A percentile compares a stretch with the other conserved stretches of the same genome.
Evolutionary conservation across 129 eudicot species (phyloP).

Genomic region (Helianthus annuus): DNA sequence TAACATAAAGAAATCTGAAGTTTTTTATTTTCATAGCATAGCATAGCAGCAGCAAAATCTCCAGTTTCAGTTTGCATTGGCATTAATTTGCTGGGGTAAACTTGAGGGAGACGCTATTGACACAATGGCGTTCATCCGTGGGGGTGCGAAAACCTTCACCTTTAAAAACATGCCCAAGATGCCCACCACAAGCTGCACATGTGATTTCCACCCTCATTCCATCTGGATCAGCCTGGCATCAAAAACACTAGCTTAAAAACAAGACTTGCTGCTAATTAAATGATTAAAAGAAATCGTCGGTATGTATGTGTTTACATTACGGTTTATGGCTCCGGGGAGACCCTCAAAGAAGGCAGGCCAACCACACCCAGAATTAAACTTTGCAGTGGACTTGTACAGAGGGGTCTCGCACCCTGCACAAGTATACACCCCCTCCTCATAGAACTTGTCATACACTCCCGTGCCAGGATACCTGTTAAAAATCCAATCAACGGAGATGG

Average conservation of each 20-base stretch:
- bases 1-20: not conserved
- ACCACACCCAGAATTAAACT: constrained; percentile 94
- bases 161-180: constrained; percentile 94
- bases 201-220: constrained; percentile 92
- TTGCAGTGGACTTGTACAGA: constrained; percentile 87
- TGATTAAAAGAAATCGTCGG: not conserved
- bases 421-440: constrained; percentile 67
- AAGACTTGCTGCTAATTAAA: not conserved
- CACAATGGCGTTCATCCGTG: constrained; percentile 89
- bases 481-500: not conserved
- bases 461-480: constrained; percentile 82
- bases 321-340: constrained; percentile 94
- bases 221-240: constrained; percentile 79
- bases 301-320: constrained; percentile 43
- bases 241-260: not conserved
- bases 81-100: constrained; percentile 56
- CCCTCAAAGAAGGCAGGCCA: constrained; percentile 99
- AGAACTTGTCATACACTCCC: constrained; percentile 74
- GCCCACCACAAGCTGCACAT: constrained; percentile 96
- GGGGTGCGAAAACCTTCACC: constrained; percentile 93
- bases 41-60: not conserved
- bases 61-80: not conserved
- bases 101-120: constrained; percentile 86
- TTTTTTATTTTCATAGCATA: too few relatives aligned
- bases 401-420: constrained; percentile 95